A percentile compares a stretch with the other conserved stretches of the same genome.
These are phyloP conservation scores for Leptographium flavum DNA, from an alignment of 2,329 filamentous ascomycete genomes.

Conservation along the genomic window DNA sequence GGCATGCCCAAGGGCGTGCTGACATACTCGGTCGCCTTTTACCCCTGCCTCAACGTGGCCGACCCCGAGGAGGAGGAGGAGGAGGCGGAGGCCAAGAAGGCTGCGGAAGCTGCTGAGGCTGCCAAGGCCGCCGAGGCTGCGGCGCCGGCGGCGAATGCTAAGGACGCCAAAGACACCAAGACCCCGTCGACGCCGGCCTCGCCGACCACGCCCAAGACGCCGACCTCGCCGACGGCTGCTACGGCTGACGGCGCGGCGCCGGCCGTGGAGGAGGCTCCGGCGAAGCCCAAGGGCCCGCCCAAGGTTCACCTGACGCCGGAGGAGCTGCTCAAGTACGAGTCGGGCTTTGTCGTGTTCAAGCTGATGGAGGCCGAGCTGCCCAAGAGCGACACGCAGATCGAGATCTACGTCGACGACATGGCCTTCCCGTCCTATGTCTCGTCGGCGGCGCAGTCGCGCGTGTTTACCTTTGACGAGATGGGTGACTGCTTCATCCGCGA, in stretches of 20 bases:
- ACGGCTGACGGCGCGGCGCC: not conserved
- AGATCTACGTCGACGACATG: conserved; percentile 90
- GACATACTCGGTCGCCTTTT: conserved; percentile 77
- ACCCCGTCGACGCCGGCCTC: conserved; percentile 24
- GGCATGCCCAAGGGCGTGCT: conserved; percentile 65
- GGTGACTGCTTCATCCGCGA: conserved; percentile 94
- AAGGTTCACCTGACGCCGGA: conserved; percentile 69
- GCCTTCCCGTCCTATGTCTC: conserved; percentile 80
- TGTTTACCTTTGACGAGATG: conserved; percentile 73
- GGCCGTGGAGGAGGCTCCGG: conserved; percentile 10
- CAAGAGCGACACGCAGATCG: conserved; percentile 60
- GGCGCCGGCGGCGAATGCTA: conserved; percentile 4
- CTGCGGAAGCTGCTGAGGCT: conserved; percentile 26
- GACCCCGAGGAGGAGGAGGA: conserved; percentile 71
- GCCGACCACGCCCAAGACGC: conserved; percentile 6
- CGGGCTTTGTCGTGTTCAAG: conserved; percentile 86
- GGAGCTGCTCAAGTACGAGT: conserved; percentile 75
- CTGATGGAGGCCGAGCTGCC: conserved; percentile 80
- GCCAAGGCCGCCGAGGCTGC: conserved; percentile 1
- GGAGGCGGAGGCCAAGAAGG: conserved; percentile 14
- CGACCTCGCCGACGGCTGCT: not conserved
- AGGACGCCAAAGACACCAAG: conserved; percentile 12
- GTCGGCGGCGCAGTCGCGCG: conserved; percentile 54
- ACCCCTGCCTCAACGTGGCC: conserved; percentile 71
- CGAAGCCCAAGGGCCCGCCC: conserved; percentile 32